A percentile compares a stretch with the other conserved stretches of the same genome.
phyloP scores from a whole-genome alignment of 495 filamentous ascomycete genomes.

The Talaromyces adpressus region DNA sequence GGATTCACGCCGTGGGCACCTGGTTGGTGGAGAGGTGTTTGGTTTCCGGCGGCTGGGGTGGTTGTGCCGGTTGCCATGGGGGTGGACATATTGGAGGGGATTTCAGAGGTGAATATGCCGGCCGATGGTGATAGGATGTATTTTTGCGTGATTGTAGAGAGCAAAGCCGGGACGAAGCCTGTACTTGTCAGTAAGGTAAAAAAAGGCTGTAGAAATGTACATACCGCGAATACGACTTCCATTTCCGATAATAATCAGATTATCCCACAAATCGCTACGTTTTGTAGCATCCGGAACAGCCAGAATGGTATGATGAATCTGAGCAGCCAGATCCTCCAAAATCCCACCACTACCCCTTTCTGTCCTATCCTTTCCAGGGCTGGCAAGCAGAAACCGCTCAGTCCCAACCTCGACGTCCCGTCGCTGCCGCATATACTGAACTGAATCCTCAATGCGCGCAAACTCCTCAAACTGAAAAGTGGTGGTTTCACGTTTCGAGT shows the following conservation, averaged over 20 bases:
- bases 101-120: conserved; percentile 94
- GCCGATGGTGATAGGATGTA: conserved; percentile 87
- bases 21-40: conserved; percentile 28
- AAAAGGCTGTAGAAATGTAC: conserved; percentile 5
- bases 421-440: conserved; percentile 36
- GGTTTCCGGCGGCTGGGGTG: conserved; percentile 64
- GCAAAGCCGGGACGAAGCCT: conserved; percentile 80
- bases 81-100: conserved; percentile 84
- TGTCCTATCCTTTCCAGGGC: conserved; percentile 21
- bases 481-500: conserved; percentile 69
- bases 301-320: conserved; percentile 74
- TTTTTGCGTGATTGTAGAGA: conserved; percentile 69
- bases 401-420: conserved; percentile 77
- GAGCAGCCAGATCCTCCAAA: conserved; percentile 71
- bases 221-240: conserved; percentile 75
- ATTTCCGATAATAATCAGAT: conserved; percentile 79
- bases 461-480: conserved; percentile 80
- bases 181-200: conserved; percentile 7
- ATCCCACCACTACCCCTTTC: conserved; percentile 51
- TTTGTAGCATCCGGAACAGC: conserved; percentile 71
- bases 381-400: conserved; percentile 79
- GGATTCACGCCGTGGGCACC: conserved; percentile 71
- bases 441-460: conserved; percentile 43
- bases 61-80: conserved; percentile 86
- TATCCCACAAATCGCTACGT: conserved; percentile 83